These are phyloP conservation scores for Wickerhamomyces tratensis DNA, from an alignment of 805 yeast genomes.

Conservation along the genomic window DNA sequence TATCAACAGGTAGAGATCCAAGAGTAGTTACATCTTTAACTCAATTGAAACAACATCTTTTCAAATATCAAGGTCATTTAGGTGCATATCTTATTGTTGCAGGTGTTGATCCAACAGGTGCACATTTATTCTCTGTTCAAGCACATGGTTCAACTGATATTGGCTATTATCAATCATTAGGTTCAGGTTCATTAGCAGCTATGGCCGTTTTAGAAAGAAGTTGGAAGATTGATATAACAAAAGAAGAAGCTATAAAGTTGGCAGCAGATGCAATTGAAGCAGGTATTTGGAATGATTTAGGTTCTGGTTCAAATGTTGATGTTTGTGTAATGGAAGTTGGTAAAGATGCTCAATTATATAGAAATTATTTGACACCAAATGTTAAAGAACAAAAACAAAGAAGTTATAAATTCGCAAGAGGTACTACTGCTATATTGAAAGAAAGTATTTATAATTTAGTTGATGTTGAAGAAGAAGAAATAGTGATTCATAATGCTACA, in stretches of 20 bases:
- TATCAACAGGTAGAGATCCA: conserved; percentile 79
- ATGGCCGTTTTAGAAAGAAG: conserved; percentile 92
- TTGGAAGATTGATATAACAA: conserved; percentile 72
- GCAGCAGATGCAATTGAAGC: conserved; percentile 92
- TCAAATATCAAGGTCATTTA: conserved; percentile 93
- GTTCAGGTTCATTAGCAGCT: conserved; percentile 97
- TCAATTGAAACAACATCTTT: conserved; percentile 88
- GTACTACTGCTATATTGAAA: conserved; percentile 84
- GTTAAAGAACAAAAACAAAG: conserved; percentile 73
- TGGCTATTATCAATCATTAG: conserved; percentile 86
- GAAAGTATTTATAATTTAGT: conserved; percentile 56
- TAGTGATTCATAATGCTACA: conserved; percentile 23
- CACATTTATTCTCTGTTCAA: conserved; percentile 85
- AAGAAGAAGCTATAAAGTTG: conserved; percentile 84
- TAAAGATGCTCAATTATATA: conserved; percentile 71
- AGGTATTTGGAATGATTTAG: conserved; percentile 98
- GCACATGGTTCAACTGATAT: conserved; percentile 98
- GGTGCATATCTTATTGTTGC: conserved; percentile 99
- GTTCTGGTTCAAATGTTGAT: conserved; percentile 97
- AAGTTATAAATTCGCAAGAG: conserved; percentile 79
- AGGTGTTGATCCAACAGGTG: conserved; percentile 94
- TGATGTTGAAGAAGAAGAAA: conserved; percentile 61
- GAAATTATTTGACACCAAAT: conserved; percentile 90
- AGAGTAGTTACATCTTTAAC: conserved; percentile 91
- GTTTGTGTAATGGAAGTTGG: conserved; percentile 94